These are phyloP conservation scores for Coemansia javaensis DNA, from an alignment of 192 early-diverging fungal genomes.

Conservation along the genomic window DNA sequence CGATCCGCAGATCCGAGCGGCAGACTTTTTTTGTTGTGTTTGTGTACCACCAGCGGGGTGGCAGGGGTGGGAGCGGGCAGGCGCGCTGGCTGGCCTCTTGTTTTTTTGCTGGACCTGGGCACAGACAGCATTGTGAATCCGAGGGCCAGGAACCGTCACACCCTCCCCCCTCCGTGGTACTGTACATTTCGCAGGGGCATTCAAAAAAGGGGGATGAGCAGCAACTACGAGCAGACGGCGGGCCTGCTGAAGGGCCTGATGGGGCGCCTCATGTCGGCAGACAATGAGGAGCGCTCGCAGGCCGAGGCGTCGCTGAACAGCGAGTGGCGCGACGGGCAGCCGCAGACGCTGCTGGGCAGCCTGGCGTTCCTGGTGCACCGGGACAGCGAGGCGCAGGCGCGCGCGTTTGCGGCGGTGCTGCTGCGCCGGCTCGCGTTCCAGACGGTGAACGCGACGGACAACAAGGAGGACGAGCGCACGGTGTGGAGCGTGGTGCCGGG, in stretches of 20 bases:
- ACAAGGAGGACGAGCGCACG: constrained; percentile 52
- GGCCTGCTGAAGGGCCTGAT: constrained; percentile 39
- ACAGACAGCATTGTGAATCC: too few relatives aligned
- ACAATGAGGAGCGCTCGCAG: constrained; percentile 58
- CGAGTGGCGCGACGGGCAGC: constrained; percentile 58
- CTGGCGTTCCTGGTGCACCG: constrained; percentile 55
- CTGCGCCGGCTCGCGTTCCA: constrained; percentile 49
- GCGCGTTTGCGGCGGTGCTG: constrained; percentile 53
- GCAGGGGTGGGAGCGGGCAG: too few relatives aligned
- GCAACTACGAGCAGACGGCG: constrained; percentile 35
- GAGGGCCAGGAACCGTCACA: too few relatives aligned
- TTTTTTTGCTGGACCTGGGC: too few relatives aligned
- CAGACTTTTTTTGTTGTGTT: too few relatives aligned
- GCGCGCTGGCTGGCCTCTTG: too few relatives aligned
- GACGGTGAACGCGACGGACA: constrained; percentile 18
- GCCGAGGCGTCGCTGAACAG: constrained; percentile 61
- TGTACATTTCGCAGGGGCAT: too few relatives aligned
- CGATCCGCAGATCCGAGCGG: too few relatives aligned
- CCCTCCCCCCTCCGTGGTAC: too few relatives aligned
- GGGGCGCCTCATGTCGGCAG: constrained; percentile 50
- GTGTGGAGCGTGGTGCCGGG: constrained; percentile 73
- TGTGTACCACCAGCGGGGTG: too few relatives aligned
- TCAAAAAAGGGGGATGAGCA: constrained; percentile 8
- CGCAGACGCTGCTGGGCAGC: constrained; percentile 55
- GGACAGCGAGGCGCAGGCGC: constrained; percentile 53